Evolutionary conservation across 768 basidiomycete species (phyloP).

Genomic region (Pulveroboletus sp.): DNA sequence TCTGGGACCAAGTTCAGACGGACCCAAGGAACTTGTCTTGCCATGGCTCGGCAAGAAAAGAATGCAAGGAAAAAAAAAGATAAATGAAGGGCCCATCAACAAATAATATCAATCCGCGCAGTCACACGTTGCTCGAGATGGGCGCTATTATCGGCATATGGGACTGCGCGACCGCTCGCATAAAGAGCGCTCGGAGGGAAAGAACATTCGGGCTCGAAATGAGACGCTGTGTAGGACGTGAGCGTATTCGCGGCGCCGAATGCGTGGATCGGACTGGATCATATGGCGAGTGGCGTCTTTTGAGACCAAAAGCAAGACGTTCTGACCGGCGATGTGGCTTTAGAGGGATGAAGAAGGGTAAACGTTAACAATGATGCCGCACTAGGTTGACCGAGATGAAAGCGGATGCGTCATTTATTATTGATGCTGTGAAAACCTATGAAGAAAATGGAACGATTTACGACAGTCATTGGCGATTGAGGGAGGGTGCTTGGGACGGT

Average conservation of each 20-base stretch:
- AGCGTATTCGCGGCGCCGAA: neutral
- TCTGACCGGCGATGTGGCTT: slow-evolving; percentile 15
- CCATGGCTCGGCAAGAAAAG: neutral
- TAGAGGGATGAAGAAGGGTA: slow-evolving; percentile 7
- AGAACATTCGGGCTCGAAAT: neutral
- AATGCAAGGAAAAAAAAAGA: neutral
- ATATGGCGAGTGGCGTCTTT: neutral
- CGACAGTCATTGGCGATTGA: slow-evolving; percentile 20
- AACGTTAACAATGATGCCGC: slow-evolving; percentile 1
- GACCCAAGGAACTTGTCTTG: neutral
- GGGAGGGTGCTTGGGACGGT: slow-evolving; percentile 5
- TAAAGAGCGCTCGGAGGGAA: slow-evolving; percentile 3
- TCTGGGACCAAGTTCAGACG: slow-evolving; percentile 3
- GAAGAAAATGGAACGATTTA: slow-evolving; percentile 13
- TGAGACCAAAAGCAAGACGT: neutral
- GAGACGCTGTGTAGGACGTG: neutral
- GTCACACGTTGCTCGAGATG: slow-evolving; percentile 14
- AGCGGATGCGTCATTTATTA: slow-evolving; percentile 2
- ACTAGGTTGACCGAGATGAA: slow-evolving; percentile 2
- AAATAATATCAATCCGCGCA: slow-evolving; percentile 19
- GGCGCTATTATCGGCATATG: slow-evolving; percentile 9
- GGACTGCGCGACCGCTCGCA: slow-evolving; percentile 5
- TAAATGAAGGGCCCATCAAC: slow-evolving; percentile 8
- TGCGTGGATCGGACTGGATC: slow-evolving; percentile 7
- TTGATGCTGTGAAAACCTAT: slow-evolving; percentile 14